Conservation (phyloP, 1,139 yeast species). For the Scheffersomyces parashehatae region DNA sequence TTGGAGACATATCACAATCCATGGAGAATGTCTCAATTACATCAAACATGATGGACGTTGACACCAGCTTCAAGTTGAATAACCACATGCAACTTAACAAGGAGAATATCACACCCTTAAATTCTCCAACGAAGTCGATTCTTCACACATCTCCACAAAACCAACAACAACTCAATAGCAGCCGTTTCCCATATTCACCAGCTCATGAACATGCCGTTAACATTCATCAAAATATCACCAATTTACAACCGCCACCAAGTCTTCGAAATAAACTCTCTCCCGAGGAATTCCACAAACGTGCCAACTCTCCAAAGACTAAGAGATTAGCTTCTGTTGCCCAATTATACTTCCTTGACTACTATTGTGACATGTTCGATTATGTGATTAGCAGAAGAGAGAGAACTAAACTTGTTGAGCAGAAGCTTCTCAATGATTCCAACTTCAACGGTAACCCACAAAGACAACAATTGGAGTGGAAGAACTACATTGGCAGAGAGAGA, state of each 20-base stretch:
- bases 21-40: slow-evolving; percentile 47
- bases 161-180: slow-evolving; percentile 2
- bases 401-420: slow-evolving; percentile 61
- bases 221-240: slow-evolving; percentile 36
- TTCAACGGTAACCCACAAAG: slow-evolving; percentile 39
- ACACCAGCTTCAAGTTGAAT: slow-evolving; percentile 28
- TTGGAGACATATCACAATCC: slow-evolving; percentile 44
- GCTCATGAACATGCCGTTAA: slow-evolving; percentile 10
- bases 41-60: slow-evolving; percentile 42
- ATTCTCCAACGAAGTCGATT: slow-evolving; percentile 45
- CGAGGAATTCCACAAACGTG: slow-evolving; percentile 56
- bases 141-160: slow-evolving; percentile 35
- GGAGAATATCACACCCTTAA: slow-evolving; percentile 47
- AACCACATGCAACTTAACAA: slow-evolving; percentile 28
- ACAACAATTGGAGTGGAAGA: slow-evolving; percentile 73
- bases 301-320: slow-evolving; percentile 75
- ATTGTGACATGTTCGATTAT: slow-evolving; percentile 94
- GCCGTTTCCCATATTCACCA: slow-evolving; percentile 8
- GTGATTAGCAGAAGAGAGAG: slow-evolving; percentile 86
- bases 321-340: slow-evolving; percentile 85
- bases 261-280: slow-evolving; percentile 23
- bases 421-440: slow-evolving; percentile 49
- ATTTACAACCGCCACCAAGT: slow-evolving; percentile 27
- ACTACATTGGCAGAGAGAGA: slow-evolving; percentile 82
- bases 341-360: slow-evolving; percentile 86